Percentiles rank a stretch among this genome's conserved stretches.
These are phyloP conservation scores for Dioszegia aurantiaca DNA, from an alignment of 768 basidiomycete genomes.

Conservation along the genomic window DNA sequence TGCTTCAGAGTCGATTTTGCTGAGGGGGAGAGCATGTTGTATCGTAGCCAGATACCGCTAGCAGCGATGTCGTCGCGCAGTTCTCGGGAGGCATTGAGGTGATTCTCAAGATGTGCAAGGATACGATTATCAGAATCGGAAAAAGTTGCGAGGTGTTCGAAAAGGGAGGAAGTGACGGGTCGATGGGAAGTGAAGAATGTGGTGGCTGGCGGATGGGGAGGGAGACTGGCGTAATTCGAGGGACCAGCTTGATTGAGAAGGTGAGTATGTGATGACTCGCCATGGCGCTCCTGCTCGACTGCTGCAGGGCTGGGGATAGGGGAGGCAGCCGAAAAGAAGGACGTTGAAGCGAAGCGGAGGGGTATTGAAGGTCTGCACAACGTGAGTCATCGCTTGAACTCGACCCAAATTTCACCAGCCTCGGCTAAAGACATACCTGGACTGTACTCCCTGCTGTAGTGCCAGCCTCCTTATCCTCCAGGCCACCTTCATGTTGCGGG, in stretches of 20 bases:
- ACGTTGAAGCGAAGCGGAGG: slow-evolving; percentile 2
- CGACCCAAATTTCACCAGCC: neutral
- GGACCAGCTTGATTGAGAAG: slow-evolving; percentile 3
- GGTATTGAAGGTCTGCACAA: neutral
- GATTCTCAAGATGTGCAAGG: neutral
- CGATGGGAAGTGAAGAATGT: slow-evolving; percentile 10
- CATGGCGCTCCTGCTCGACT: neutral
- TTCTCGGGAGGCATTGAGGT: neutral
- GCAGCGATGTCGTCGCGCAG: slow-evolving; percentile 4
- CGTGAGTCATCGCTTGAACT: neutral
- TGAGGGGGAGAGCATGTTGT: neutral
- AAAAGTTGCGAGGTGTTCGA: neutral
- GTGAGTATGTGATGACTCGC: neutral
- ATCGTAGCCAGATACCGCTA: neutral
- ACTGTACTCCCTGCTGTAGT: neutral
- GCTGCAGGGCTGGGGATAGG: neutral
- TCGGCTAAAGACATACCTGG: neutral
- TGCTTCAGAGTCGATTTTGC: neutral
- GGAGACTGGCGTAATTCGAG: slow-evolving; percentile 6
- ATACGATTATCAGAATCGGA: neutral
- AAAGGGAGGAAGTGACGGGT: neutral
- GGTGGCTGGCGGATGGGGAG: neutral
- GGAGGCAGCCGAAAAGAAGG: neutral
- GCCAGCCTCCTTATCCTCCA: slow-evolving; percentile 6
- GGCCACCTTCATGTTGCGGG: slow-evolving; percentile 3